Base-by-base conservation (phyloP, 2,329 filamentous ascomycete genomes). In the Fusarium duplospermum region DNA sequence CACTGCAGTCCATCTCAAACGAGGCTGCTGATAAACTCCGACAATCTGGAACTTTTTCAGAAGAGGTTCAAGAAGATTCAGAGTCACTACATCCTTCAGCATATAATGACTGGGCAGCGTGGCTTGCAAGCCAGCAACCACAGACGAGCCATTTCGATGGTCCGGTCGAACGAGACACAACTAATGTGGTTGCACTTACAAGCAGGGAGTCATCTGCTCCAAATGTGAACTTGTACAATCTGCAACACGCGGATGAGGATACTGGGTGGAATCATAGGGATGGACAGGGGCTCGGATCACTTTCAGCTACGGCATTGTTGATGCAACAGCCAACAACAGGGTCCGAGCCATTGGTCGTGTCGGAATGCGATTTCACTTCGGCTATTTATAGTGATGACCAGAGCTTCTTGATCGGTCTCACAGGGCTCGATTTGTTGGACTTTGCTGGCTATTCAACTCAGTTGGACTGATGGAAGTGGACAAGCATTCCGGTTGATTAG, bases 371-470 rank as follows among this genome's bases (percentile, higher is more conserved):
- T 0, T 59, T 78, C 18, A 29, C 67, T 4, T 70, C 70, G 2
- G 59, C 66, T 1, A 36, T 69, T 11, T 76, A 72, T 36, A 71
- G 61, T 47, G 74, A 78, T 4, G 74, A 78, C 22, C 74, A 78
- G 52, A 75, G 63, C n/a, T 74, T 78, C 29, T 11, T 78, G 11
- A 77, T 79, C 68, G 76, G 77, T 0, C 24, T 79, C 8, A 78
- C 76, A 7, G 77, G 76, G 1, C 63, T 78, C 24, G 76, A 76
- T 35, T 69, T 78, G 0, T 40, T 79, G 6, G 73, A 79, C 50
- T 79, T 79, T 64, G 74, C 71, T 1, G 72, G 62, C 7, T 71
- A 71, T 20, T 67, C 69, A 2, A 62, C 62, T 10, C 65, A 69
- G 6, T 24, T 68, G 6, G 66, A 63, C 42, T 65, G 22, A 59